Evolutionary conservation across 768 basidiomycete genomes (phyloP).

Genomic region (Lanmaoa pseudosensibilis): DNA sequence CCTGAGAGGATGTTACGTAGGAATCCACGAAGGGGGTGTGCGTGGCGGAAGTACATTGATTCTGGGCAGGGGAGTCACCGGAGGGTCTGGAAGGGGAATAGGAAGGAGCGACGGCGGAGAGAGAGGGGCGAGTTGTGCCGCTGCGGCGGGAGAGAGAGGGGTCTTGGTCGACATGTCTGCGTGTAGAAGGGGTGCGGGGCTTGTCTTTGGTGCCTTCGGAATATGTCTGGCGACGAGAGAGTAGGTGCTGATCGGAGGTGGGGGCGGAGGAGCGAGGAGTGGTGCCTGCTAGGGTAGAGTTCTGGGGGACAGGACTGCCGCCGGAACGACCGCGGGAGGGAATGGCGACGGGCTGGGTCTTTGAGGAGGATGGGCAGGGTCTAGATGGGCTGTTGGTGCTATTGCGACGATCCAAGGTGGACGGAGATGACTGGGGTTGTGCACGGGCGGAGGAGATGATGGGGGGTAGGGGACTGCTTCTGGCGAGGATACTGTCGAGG

Average conservation of each 20-base stretch:
- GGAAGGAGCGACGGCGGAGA: slow-evolving; percentile 39
- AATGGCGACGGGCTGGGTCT: slow-evolving; percentile 36
- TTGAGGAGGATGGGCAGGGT: slow-evolving; percentile 34
- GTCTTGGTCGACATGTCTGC: slow-evolving; percentile 60
- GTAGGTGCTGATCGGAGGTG: slow-evolving; percentile 43
- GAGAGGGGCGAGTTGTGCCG: slow-evolving; percentile 46
- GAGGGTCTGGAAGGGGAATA: slow-evolving; percentile 26
- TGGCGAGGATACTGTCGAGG: slow-evolving; percentile 53
- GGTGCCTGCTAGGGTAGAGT: slow-evolving; percentile 21
- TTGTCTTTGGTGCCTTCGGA: slow-evolving; percentile 56
- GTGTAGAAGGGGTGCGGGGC: slow-evolving; percentile 59
- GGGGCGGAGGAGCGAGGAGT: slow-evolving; percentile 35
- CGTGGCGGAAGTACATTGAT: slow-evolving; percentile 18
- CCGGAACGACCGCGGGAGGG: slow-evolving; percentile 50
- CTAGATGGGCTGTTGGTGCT: slow-evolving; percentile 36
- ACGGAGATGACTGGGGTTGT: slow-evolving; percentile 29
- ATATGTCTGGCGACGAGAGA: slow-evolving; percentile 49
- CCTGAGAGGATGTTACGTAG: slow-evolving; percentile 29
- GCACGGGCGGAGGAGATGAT: slow-evolving; percentile 31
- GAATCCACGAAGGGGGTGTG: slow-evolving; percentile 26
- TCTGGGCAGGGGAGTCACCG: slow-evolving; percentile 18
- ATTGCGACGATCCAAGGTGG: slow-evolving; percentile 47
- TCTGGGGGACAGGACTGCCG: slow-evolving; percentile 47
- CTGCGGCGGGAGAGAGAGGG: slow-evolving; percentile 47
- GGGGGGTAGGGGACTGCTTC: slow-evolving; percentile 36